Evolutionary conservation across 768 basidiomycete genomes (phyloP).

Genomic region (Lactarius quietus): DNA sequence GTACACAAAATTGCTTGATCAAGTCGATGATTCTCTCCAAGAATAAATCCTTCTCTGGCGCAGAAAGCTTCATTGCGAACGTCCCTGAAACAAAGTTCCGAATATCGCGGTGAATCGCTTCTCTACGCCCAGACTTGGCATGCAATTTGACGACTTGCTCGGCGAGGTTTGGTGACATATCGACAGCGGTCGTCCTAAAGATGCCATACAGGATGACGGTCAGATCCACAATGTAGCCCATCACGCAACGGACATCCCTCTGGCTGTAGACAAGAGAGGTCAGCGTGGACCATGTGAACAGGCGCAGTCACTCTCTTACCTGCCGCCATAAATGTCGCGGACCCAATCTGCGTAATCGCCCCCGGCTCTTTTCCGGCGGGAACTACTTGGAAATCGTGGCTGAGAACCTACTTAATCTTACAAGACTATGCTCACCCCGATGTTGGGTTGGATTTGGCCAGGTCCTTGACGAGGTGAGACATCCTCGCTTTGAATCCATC

Average conservation of each 20-base stretch:
- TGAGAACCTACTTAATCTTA: not conserved
- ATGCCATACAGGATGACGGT: not conserved
- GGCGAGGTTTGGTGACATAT: not conserved
- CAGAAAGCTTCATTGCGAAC: not conserved
- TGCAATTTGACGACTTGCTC: not conserved
- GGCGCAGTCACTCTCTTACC: not conserved
- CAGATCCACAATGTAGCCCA: slow-evolving; percentile 13
- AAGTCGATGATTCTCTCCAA: slow-evolving; percentile 13
- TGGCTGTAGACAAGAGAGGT: not conserved
- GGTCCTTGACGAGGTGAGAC: slow-evolving; percentile 7
- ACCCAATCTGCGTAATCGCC: not conserved
- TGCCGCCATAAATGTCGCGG: not conserved
- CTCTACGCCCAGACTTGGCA: not conserved
- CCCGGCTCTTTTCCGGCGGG: not conserved
- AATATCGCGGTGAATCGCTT: slow-evolving; percentile 1
- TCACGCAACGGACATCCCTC: slow-evolving; percentile 2
- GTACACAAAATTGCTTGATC: slow-evolving; percentile 1
- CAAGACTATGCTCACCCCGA: not conserved
- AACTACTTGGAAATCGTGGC: not conserved
- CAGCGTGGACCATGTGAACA: no score
- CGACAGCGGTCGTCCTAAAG: not conserved
- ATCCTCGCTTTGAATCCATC: slow-evolving; percentile 2
- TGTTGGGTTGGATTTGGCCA: not conserved
- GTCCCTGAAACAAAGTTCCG: not conserved
- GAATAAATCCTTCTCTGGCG: slow-evolving; percentile 1